These are phyloP conservation scores for Schoenoplectus triqueter DNA, from an alignment of 202 grass and related monocot genomes.

Conservation along the genomic window DNA sequence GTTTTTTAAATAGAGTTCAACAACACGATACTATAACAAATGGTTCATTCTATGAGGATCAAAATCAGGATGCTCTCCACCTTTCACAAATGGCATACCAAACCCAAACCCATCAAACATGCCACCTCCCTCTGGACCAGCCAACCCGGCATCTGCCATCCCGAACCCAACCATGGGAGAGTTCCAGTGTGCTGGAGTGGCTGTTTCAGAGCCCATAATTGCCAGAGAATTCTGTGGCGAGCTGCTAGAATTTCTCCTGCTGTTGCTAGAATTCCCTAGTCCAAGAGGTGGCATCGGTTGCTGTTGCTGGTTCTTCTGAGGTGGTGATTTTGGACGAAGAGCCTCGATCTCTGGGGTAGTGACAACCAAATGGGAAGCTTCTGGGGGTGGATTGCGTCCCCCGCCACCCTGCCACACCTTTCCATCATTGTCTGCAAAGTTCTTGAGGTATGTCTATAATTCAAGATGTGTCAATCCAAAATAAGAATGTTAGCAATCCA, in stretches of 20 bases:
- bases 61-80: slow-evolving; percentile 42
- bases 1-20: slow-evolving; percentile 10
- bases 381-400: slow-evolving; percentile 85
- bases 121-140: slow-evolving; percentile 23
- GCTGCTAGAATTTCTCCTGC: slow-evolving; percentile 49
- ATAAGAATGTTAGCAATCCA: background rate
- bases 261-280: slow-evolving; percentile 43
- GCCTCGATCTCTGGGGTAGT: slow-evolving; percentile 89
- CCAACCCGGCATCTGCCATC: slow-evolving; percentile 41
- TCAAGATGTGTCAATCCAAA: slow-evolving; percentile 6
- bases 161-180: slow-evolving; percentile 47
- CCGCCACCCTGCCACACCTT: slow-evolving; percentile 91
- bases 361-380: slow-evolving; percentile 78
- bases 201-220: slow-evolving; percentile 48
- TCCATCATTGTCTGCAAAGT: slow-evolving; percentile 70
- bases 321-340: slow-evolving; percentile 81
- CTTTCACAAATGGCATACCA: slow-evolving; percentile 39
- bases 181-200: slow-evolving; percentile 49
- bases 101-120: slow-evolving; percentile 51
- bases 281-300: slow-evolving; percentile 21
- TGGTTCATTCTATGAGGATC: slow-evolving; percentile 23
- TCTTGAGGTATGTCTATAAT: slow-evolving; percentile 63
- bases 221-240: slow-evolving; percentile 47
- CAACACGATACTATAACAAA: slow-evolving; percentile 47
- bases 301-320: slow-evolving; percentile 61